Evolutionary conservation across 495 filamentous ascomycete species (phyloP), one percentile per base, ranked within the genome.

Genomic region (Talaromyces borbonicus): DNA sequence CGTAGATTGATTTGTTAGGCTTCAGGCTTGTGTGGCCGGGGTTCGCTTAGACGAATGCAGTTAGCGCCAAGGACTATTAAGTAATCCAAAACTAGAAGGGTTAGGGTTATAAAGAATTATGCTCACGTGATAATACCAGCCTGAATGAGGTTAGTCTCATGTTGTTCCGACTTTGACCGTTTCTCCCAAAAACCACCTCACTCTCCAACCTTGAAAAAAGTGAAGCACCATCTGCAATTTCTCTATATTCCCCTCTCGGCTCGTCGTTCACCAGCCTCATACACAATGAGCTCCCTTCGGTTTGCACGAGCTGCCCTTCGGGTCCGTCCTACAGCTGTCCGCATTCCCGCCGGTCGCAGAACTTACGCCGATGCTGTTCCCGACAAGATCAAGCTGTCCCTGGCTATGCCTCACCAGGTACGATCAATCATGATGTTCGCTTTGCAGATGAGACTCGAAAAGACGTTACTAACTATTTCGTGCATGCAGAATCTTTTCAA

Each of bases 321-420:
- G 66, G 80, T 77, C 53, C 82, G 83, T 58, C 80, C 88, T 58
- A 67, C 78, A 61, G 68, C 79, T 60, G 62, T 85, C 63, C 75
- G 78, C 63, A 68, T 76, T 46, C 78, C 84, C 58, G 49, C 87
- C 51, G 84, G 83, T 72, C 83, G 85, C 66, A 81, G 92, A 72
- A 79, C 79, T 53, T 99, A 97, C 64, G 93, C 92, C 53, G 93
- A 97, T 60, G 90, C 89, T 52, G 87, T 90, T 54, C 71, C 83
- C 56, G 89, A 95, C 76, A 83, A 96, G 81, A 94, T 99, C 78
- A 87, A 92, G 79, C 79, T 99, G 68, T 92, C 87, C 72, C 78
- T 99, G 73, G 78, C 85, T 62, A 84, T 99, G 51, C 92, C 92
- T 72, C 93, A 97, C 72, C 87, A 96, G 87, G 92, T 98, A 84